Conservation (phyloP, 2,329 filamentous ascomycete species). For the Fusarium sp. region DNA sequence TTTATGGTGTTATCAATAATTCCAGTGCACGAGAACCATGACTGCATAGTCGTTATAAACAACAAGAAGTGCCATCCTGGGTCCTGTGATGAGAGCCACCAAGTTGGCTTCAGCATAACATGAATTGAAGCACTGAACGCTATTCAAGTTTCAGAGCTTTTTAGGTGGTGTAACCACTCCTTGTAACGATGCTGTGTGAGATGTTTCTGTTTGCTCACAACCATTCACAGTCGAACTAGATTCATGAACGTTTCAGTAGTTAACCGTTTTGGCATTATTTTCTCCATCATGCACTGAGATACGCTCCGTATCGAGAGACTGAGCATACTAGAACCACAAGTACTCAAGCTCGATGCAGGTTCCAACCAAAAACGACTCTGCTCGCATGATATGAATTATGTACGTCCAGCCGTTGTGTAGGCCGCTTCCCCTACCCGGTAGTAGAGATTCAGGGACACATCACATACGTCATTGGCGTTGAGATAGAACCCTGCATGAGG, state of each 20-base stretch:
- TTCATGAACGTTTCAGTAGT: accelerated
- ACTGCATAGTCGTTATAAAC: too few relatives aligned
- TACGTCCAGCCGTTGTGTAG: too few relatives aligned
- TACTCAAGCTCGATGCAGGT: accelerated
- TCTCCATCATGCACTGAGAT: background rate
- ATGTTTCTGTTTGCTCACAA: background rate
- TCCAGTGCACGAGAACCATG: too few relatives aligned
- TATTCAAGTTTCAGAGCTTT: too few relatives aligned
- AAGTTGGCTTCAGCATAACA: background rate
- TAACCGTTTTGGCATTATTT: background rate
- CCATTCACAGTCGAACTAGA: background rate
- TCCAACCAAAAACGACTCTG: background rate
- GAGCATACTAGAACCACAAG: background rate
- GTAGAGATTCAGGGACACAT: background rate
- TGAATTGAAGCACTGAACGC: too few relatives aligned
- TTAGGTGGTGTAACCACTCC: too few relatives aligned
- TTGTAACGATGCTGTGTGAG: background rate
- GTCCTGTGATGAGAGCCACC: too few relatives aligned
- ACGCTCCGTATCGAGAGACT: too few relatives aligned
- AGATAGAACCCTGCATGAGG: background rate
- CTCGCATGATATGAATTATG: background rate
- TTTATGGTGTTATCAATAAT: too few relatives aligned
- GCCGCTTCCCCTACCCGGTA: background rate
- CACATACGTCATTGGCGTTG: background rate
- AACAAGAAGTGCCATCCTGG: too few relatives aligned